phyloP scores from a whole-genome alignment of 2,329 filamentous ascomycete genomes.

The Colletotrichum sp. region DNA sequence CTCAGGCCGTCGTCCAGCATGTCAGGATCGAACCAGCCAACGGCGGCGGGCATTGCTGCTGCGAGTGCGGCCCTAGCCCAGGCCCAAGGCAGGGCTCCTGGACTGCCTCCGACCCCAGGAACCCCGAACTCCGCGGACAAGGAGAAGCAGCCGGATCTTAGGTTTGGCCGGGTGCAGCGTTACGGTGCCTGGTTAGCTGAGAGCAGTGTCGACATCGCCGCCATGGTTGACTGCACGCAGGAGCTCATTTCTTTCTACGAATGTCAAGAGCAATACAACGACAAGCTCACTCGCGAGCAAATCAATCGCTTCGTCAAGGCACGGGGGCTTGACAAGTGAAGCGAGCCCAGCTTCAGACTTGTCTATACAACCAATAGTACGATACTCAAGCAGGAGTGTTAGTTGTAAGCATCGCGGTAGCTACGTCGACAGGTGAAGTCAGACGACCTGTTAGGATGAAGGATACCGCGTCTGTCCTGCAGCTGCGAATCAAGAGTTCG shows the following conservation, averaged over 20 bases:
- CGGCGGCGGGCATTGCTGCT: constrained; percentile 51
- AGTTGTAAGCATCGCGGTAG: not conserved
- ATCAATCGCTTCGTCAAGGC: constrained; percentile 66
- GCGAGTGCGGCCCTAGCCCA: constrained; percentile 55
- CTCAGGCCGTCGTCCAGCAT: constrained; percentile 64
- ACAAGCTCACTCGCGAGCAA: constrained; percentile 63
- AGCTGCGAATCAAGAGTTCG: not conserved
- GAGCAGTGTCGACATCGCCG: constrained; percentile 82
- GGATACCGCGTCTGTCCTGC: not conserved
- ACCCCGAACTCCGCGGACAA: constrained; percentile 31
- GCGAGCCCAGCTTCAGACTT: not conserved
- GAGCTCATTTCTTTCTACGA: constrained; percentile 92
- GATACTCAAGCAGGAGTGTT: not conserved
- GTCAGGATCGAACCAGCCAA: constrained; percentile 31
- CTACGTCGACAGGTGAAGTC: not conserved
- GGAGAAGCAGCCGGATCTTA: constrained; percentile 56
- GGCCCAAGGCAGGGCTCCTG: constrained; percentile 28
- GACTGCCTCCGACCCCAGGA: constrained; percentile 15
- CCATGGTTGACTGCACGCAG: constrained; percentile 87
- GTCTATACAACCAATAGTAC: not conserved
- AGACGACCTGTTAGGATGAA: not conserved
- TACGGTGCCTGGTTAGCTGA: constrained; percentile 83
- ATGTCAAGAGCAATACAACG: constrained; percentile 65
- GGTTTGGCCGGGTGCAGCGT: constrained; percentile 69
- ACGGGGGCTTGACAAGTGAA: constrained; percentile 57